Evolutionary conservation across 306 rosid genomes (phyloP), one percentile per base, ranked within the genome.

Genomic region (Ceratonia siliqua): DNA sequence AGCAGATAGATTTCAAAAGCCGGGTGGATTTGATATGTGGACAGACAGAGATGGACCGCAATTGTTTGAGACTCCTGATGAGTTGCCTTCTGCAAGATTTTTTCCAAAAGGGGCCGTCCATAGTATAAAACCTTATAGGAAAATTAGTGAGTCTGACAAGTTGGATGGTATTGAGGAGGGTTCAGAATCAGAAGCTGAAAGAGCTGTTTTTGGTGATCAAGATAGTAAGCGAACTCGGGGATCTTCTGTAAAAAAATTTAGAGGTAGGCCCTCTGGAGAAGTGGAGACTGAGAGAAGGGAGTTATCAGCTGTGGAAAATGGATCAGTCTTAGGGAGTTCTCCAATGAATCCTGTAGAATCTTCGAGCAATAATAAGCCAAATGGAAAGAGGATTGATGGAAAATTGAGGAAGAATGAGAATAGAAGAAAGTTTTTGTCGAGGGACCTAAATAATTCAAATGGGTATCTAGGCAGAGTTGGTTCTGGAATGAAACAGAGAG

Each of bases 101-200:
- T 94, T 94, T 6, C 97, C 98, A 6, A 94, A 94, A 79, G 96
- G 98, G 63, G 97, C 88, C 58, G 98, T 94, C 70, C 98, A 91
- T 71, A 90, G 96, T 72, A 78, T 90, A 30, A 91, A 74, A 74
- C 95, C 97, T 21, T 91, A 94, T 30, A 85, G 61, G 59, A 84
- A 83, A 63, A 75, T 84, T 65, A 46, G 84, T 55, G 85, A 54
- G 75, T 55, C 59, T 12, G 88, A 81, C 52, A 86, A 82, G 35
- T 57, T 75, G 63, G 65, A 59, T 43, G 68, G 41, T 36, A 48
- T 8, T 28, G 68, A 59, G 41, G 50, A 59, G 32, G 62, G 35
- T 36, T 78, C 79, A 42, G 78, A 28, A 35, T 77, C 45, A 22
- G 75, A 74, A 18, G 72, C 48, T 57, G 79, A 54, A 21, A 61